Conservation (phyloP, 2,329 filamentous ascomycete genomes). For the Cordyceps fumosorosea region DNA sequence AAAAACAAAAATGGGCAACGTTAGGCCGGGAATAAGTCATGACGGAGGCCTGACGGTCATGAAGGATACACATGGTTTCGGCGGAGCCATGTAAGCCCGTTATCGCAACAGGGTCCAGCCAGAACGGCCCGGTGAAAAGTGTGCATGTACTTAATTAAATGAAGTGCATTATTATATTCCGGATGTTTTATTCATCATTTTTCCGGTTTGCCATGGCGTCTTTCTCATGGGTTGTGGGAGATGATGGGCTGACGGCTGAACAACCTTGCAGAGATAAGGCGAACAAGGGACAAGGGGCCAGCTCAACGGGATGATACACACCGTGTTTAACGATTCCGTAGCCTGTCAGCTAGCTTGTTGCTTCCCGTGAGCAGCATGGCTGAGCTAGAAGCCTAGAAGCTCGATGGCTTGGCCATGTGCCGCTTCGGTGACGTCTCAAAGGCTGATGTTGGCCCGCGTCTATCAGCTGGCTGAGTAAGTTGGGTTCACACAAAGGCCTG, state of each 20-base stretch:
- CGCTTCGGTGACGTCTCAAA: neutral
- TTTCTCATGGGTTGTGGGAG: neutral
- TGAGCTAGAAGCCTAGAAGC: neutral
- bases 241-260: neutral
- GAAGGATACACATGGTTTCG: neutral
- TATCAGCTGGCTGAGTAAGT: neutral
- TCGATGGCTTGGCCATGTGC: conserved; percentile 2
- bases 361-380: neutral
- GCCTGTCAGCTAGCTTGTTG: too few species aligned
- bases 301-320: neutral
- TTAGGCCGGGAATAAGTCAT: conserved; percentile 1
- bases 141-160: neutral
- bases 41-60: neutral
- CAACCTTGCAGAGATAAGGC: neutral
- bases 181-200: neutral
- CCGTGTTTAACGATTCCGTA: too few species aligned
- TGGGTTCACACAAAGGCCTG: neutral
- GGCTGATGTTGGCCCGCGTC: neutral
- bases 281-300: neutral
- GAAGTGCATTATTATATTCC: neutral
- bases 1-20: neutral
- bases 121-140: neutral
- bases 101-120: neutral
- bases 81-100: neutral
- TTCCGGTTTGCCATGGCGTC: neutral